Conservation (phyloP, 2,329 filamentous ascomycete species). For the Stagonosporopsis vannaccii region DNA sequence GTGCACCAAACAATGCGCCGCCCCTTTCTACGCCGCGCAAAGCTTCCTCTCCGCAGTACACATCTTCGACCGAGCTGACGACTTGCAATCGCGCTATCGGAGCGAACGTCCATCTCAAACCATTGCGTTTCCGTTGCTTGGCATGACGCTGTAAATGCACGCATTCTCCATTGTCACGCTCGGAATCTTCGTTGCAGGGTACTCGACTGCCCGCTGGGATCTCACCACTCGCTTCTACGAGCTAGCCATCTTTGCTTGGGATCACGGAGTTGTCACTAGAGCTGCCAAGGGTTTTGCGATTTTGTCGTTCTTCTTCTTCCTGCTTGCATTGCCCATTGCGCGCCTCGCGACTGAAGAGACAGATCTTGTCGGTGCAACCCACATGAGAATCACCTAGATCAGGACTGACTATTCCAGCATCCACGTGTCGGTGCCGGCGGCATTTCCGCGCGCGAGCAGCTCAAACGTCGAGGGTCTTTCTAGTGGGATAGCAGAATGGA, state of each 20-base stretch:
- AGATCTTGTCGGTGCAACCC: conserved; percentile 68
- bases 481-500: conserved; percentile 65
- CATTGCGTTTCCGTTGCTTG: conserved; percentile 20
- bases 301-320: conserved; percentile 83
- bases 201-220: conserved; percentile 99
- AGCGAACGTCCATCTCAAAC: not conserved
- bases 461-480: conserved; percentile 93
- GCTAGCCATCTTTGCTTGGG: conserved; percentile 95
- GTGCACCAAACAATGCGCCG: conserved; percentile 24
- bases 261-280: conserved; percentile 93
- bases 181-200: conserved; percentile 98
- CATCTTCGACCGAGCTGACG: not conserved
- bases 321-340: conserved; percentile 84
- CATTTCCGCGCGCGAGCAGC: conserved; percentile 93
- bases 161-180: conserved; percentile 94
- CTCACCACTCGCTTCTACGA: conserved; percentile 97
- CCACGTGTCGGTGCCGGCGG: conserved; percentile 78
- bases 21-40: conserved; percentile 9
- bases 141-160: conserved; percentile 75
- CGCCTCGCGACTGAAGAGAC: conserved; percentile 82
- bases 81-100: not conserved
- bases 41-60: not conserved
- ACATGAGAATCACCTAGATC: not conserved
- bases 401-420: conserved; percentile 65
- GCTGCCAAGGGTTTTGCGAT: conserved; percentile 84